Evolutionary conservation across 305 asterid species (phyloP).

Genomic region (Plantago lanceolata): DNA sequence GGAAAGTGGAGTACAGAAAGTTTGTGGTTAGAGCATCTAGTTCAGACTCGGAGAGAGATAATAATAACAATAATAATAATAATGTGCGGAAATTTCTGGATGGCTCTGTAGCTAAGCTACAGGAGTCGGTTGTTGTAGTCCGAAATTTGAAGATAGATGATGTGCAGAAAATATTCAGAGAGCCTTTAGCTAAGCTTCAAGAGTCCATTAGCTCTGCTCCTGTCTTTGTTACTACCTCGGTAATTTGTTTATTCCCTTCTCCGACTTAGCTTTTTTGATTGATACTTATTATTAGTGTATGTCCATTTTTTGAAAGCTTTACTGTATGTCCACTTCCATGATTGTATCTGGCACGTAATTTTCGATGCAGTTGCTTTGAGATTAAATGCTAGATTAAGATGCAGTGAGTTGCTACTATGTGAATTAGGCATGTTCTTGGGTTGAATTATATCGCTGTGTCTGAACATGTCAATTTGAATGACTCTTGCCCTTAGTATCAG

Average conservation of each 20-base stretch:
- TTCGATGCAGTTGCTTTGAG: not conserved
- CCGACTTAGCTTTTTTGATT: not conserved
- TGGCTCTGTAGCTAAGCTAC: conserved; percentile 40
- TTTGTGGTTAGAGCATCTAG: conserved; percentile 40
- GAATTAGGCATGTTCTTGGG: not conserved
- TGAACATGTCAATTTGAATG: not conserved
- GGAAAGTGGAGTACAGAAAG: conserved; percentile 30
- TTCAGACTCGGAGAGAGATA: conserved; percentile 37
- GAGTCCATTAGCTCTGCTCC: conserved; percentile 52
- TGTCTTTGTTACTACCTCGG: conserved; percentile 42
- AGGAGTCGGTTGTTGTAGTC: conserved; percentile 33
- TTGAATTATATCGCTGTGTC: not conserved
- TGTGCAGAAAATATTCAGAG: conserved; percentile 28
- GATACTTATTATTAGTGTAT: too few relatives aligned
- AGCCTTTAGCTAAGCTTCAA: conserved; percentile 41
- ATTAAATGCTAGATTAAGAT: not conserved
- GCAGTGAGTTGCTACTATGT: not conserved
- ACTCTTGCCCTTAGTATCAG: not conserved
- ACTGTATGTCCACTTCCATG: not conserved
- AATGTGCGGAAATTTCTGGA: conserved; percentile 26
- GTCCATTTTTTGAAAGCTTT: too few relatives aligned
- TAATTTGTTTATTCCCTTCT: conserved; percentile 25
- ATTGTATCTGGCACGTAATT: not conserved
- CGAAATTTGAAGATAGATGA: conserved; percentile 24
- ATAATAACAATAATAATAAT: conserved; percentile 28